Base-by-base conservation (phyloP, 2,329 filamentous ascomycete genomes). In the Neonectria coccinea region DNA sequence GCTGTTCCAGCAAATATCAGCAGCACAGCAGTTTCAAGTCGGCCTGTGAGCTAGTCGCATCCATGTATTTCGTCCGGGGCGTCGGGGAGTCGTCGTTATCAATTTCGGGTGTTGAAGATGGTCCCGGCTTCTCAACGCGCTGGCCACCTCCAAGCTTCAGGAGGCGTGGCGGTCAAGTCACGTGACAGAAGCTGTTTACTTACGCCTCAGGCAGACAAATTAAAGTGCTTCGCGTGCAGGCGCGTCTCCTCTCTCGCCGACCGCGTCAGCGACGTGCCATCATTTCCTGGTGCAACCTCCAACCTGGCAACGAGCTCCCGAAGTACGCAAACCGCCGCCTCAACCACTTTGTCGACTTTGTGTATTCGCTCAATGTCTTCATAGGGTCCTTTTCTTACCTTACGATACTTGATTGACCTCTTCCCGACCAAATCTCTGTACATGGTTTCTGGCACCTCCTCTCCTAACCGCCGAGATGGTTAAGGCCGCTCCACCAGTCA, bases 381-480 rank as follows among this genome's bases (percentile, higher is more conserved):
- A 8, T 47, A 41, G 53, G 54, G 41, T 33, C 54, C 27, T 55
- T 42, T 52, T 16, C 25, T 55, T 6, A 25, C 39, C 58, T 61
- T 39, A 10, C 44, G 44, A 36, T 52, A 44, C 22, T 48, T 58
- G 31, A 52, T 57, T 10, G 20, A 57, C 47, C 45, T 54, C 39
- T 42, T 47, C 48, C 14, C 58, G 20, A 48, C 61, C 44, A 20
- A 56, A 51, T 36, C 51, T 53, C 55, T 22, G 25, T 48, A 67
- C 56, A 74, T 74, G 69, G 51, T 73, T 44, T 54, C 41, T 56
- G 57, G 65, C 66, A 67, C 70, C 64, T 57, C 59, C 64, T 57
- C 65, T 60, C 62, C 59, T 67, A 70, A 68, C 68, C 72, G 70
- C 69, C 73, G 75, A 74, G 52, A 87, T 87, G 85, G 83, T 81